Percentiles rank a stretch among this genome's conserved stretches.
Conservation (phyloP, 2,329 filamentous ascomycete species). For the Fusarium sp. region DNA sequence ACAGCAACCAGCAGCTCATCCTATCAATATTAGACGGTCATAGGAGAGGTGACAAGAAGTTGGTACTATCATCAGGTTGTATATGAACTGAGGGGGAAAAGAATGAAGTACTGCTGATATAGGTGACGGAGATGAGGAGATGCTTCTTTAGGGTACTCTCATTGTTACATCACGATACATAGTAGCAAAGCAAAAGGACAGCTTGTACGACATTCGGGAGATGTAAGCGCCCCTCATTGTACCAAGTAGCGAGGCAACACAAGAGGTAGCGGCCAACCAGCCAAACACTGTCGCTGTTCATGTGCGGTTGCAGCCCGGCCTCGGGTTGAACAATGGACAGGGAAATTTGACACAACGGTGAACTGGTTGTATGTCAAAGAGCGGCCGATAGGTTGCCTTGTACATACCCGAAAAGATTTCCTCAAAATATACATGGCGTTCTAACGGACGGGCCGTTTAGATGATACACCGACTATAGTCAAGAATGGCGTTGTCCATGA, state of each 20-base stretch:
- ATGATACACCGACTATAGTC: conserved; percentile 25
- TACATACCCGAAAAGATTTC: neutral
- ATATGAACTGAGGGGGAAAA: neutral
- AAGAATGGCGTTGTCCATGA: conserved; percentile 15
- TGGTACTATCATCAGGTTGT: neutral
- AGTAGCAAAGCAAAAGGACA: conserved; percentile 7
- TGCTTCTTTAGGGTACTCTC: neutral
- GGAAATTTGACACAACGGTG: conserved; percentile 36
- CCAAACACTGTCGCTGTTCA: conserved; percentile 24
- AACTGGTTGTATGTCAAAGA: conserved; percentile 14
- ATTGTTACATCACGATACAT: conserved; percentile 3
- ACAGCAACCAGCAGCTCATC: neutral
- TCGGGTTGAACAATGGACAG: conserved; percentile 32
- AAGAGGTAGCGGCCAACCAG: conserved; percentile 22
- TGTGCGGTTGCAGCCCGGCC: conserved; percentile 35
- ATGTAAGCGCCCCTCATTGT: conserved; percentile 34
- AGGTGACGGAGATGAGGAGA: neutral
- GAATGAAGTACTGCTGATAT: neutral
- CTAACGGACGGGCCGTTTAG: neutral
- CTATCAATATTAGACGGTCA: neutral
- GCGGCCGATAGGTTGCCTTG: neutral
- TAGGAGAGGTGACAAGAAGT: neutral
- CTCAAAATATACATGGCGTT: neutral
- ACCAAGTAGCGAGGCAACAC: conserved; percentile 37
- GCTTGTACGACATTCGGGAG: conserved; percentile 32